Evolutionary conservation across 2,329 filamentous ascomycete genomes (phyloP).

Genomic region (Albifimbria verrucaria): DNA sequence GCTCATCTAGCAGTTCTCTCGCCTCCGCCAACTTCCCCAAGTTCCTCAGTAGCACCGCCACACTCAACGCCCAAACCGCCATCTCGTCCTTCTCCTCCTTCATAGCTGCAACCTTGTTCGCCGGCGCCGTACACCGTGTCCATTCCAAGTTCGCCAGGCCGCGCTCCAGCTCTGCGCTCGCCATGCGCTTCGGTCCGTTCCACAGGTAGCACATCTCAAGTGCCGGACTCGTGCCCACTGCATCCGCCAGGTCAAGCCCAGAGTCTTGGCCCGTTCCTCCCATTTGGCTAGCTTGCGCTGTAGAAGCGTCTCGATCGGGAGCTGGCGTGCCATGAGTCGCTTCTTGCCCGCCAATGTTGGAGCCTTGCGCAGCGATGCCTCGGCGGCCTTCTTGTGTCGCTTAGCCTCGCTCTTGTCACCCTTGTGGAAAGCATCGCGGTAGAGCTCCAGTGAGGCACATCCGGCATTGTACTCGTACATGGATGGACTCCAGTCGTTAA

Average conservation of each 20-base stretch:
- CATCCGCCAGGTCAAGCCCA: constrained; percentile 71
- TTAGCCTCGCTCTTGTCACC: constrained; percentile 42
- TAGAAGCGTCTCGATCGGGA: constrained; percentile 88
- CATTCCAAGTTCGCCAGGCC: constrained; percentile 64
- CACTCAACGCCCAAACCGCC: constrained; percentile 64
- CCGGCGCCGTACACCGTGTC: constrained; percentile 53
- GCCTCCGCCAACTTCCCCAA: constrained; percentile 63
- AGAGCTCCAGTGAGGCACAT: constrained; percentile 74
- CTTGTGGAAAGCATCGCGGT: constrained; percentile 55
- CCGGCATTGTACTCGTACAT: constrained; percentile 89
- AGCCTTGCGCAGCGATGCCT: constrained; percentile 67
- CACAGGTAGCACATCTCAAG: constrained; percentile 94
- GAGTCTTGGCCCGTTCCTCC: constrained; percentile 70
- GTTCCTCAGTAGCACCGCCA: constrained; percentile 63
- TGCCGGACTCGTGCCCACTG: constrained; percentile 73
- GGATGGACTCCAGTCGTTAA: constrained; percentile 88
- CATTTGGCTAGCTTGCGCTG: constrained; percentile 83
- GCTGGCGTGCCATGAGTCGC: constrained; percentile 80
- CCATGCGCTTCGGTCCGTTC: constrained; percentile 85
- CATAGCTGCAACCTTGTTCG: constrained; percentile 40
- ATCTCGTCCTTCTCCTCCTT: constrained; percentile 55
- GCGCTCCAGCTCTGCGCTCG: constrained; percentile 56
- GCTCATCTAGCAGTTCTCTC: constrained; percentile 57
- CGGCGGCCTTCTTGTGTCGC: constrained; percentile 60
- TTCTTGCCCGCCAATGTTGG: constrained; percentile 78